These are phyloP conservation scores for Syzygium jambos DNA, from an alignment of 345 rosid genomes.

Conservation along the genomic window DNA sequence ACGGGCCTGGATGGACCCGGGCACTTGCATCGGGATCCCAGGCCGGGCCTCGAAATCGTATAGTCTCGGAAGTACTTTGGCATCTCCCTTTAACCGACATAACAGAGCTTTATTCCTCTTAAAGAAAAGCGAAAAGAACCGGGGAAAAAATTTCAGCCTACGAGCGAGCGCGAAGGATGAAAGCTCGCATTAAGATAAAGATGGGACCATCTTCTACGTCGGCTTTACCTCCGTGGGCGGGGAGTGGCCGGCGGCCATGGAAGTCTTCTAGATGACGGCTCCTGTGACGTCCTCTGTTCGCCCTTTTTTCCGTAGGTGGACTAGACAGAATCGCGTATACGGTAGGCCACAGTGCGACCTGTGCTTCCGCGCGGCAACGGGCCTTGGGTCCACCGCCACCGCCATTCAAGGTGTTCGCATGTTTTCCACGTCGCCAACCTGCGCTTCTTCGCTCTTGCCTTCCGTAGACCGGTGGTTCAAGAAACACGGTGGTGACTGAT, in stretches of 20 bases:
- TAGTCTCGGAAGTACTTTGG: too few species aligned
- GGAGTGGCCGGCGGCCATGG: neutral
- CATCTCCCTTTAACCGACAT: too few species aligned
- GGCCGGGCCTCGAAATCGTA: too few species aligned
- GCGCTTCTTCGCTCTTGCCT: neutral
- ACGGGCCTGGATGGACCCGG: too few species aligned
- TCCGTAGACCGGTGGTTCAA: neutral
- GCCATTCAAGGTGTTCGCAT: neutral
- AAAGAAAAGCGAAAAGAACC: neutral
- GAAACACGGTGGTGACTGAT: neutral
- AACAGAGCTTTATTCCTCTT: too few species aligned
- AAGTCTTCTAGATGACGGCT: neutral
- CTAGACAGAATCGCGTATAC: neutral
- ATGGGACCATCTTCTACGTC: neutral
- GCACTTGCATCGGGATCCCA: too few species aligned
- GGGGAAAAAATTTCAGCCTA: neutral
- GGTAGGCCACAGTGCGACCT: too few species aligned
- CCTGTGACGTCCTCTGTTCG: neutral
- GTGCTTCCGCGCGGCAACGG: fast-evolving
- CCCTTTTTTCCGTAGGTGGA: neutral
- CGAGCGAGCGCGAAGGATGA: neutral
- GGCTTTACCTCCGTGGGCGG: neutral
- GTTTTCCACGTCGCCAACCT: neutral
- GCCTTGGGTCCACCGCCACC: neutral
- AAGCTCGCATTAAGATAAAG: neutral